Conservation (phyloP, 2,329 filamentous ascomycete species). For the Calcarisporium arbuscula region DNA sequence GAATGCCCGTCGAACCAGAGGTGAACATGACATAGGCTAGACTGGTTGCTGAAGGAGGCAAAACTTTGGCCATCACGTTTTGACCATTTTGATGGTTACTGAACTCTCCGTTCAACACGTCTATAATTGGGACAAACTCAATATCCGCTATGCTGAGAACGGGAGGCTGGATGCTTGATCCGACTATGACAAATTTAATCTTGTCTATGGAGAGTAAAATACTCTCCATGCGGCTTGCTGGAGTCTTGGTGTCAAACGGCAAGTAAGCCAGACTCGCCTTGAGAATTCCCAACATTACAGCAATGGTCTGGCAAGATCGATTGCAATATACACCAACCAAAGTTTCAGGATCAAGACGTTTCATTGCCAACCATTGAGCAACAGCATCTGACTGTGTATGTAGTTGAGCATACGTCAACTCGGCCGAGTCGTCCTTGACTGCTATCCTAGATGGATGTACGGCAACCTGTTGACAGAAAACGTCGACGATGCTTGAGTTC, state of each 20-base stretch:
- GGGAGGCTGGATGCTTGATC: constrained; percentile 3
- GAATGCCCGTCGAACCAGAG: constrained; percentile 42
- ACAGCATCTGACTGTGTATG: constrained; percentile 13
- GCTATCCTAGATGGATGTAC: constrained; percentile 8
- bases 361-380: constrained; percentile 1
- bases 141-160: constrained; percentile 2
- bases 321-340: constrained; percentile 13
- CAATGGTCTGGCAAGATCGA: constrained; percentile 17
- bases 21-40: constrained; percentile 38
- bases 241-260: constrained; percentile 15
- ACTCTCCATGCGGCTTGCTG: constrained; percentile 11
- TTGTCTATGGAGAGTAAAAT: constrained; percentile 11
- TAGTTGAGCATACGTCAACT: constrained; percentile 17
- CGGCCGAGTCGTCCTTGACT: constrained; percentile 10
- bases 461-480: constrained; percentile 14
- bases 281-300: constrained; percentile 16
- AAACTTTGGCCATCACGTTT: too few species aligned
- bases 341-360: constrained; percentile 10
- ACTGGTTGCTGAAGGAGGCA: not conserved
- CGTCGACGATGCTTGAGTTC: constrained; percentile 15
- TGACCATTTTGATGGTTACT: not conserved
- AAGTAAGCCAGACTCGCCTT: constrained; percentile 20
- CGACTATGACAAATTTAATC: constrained; percentile 11
- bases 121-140: constrained; percentile 8
- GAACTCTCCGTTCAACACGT: constrained; percentile 4